phyloP scores from a whole-genome alignment of 345 rosid genomes.

The Brassica carinata region DNA sequence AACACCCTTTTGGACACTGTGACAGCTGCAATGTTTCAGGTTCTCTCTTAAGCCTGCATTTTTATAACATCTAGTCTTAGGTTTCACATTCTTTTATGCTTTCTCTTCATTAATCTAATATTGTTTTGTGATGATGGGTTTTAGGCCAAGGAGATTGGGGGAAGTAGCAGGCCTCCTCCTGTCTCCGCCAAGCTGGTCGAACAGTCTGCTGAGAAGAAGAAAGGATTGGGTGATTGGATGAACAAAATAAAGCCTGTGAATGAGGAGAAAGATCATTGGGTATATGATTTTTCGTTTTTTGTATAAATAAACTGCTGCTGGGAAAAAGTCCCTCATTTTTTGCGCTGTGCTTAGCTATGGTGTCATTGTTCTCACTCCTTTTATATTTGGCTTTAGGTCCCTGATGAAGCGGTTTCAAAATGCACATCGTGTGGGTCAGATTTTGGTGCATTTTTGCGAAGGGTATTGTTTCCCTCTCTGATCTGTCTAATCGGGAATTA shows the following conservation, averaged over 20 bases:
- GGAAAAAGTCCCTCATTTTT: background rate
- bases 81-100: background rate
- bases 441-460: slow-evolving; percentile 85
- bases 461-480: slow-evolving; percentile 44
- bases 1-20: slow-evolving; percentile 86
- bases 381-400: slow-evolving; percentile 52
- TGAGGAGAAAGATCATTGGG: slow-evolving; percentile 99
- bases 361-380: background rate
- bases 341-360: slow-evolving; percentile 5
- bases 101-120: background rate
- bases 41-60: slow-evolving; percentile 19
- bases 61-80: background rate
- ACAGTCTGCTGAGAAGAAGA: slow-evolving; percentile 72
- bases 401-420: slow-evolving; percentile 92
- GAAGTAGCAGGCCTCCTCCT: slow-evolving; percentile 67
- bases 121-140: background rate
- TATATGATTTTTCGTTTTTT: slow-evolving; percentile 19
- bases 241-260: slow-evolving; percentile 82
- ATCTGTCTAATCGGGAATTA: background rate
- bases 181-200: slow-evolving; percentile 57
- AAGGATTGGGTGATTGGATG: slow-evolving; percentile 86
- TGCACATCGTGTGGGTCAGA: slow-evolving; percentile 85
- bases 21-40: slow-evolving; percentile 99
- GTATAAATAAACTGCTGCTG: background rate
- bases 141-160: slow-evolving; percentile 96